Conservation (phyloP, 1,139 yeast genomes). For the Blastobotrys persicus region DNA sequence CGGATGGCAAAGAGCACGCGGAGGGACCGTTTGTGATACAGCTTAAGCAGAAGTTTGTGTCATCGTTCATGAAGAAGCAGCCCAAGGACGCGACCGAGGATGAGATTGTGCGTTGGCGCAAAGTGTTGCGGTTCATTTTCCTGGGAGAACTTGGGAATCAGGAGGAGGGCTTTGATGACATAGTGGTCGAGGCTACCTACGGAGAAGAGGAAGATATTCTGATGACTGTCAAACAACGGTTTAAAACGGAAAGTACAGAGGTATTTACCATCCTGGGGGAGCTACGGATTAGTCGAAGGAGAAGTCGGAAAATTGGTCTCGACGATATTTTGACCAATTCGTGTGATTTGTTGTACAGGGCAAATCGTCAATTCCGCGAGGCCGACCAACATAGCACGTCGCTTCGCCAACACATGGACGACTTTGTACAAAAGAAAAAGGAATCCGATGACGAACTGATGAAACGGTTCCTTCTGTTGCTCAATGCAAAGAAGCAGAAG, state of each 20-base stretch:
- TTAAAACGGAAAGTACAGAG: conserved; percentile 7
- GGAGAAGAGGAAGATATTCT: conserved; percentile 7
- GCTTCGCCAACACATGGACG: conserved; percentile 17
- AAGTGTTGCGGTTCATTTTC: conserved; percentile 14
- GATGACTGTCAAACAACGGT: conserved; percentile 17
- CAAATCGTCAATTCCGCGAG: not conserved
- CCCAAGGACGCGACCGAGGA: not conserved
- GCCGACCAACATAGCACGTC: conserved; percentile 2
- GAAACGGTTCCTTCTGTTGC: conserved; percentile 15
- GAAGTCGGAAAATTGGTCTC: conserved; percentile 1
- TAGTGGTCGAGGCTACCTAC: conserved; percentile 1
- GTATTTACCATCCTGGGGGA: conserved; percentile 10
- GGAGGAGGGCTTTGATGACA: not conserved
- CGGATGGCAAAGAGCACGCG: not conserved
- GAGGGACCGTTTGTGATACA: not conserved
- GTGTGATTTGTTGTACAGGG: conserved; percentile 1
- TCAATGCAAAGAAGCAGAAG: conserved; percentile 21
- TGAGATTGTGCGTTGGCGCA: conserved; percentile 12
- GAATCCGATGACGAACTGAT: conserved; percentile 19
- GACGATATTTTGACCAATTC: conserved; percentile 8
- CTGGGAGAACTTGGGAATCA: conserved; percentile 12
- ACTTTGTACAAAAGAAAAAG: conserved; percentile 19
- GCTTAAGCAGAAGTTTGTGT: conserved; percentile 1
- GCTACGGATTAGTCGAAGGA: conserved; percentile 11
- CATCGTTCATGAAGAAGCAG: not conserved